These are phyloP conservation scores for Cenchrus americanus DNA, from an alignment of 176 grass and related monocot genomes.

Conservation along the genomic window DNA sequence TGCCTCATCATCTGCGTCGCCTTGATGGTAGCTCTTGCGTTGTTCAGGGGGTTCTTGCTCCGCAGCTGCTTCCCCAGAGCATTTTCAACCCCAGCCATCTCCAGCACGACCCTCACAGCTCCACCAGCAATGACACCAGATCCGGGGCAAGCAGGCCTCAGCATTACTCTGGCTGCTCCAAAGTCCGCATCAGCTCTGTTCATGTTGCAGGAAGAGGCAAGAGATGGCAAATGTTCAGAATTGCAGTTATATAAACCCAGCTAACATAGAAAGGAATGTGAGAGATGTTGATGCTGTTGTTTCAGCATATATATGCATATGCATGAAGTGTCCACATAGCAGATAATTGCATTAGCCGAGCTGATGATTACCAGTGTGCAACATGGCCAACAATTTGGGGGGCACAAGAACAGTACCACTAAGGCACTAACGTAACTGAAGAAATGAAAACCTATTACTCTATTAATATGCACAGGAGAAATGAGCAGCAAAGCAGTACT, in stretches of 20 bases:
- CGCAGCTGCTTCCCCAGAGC: constrained; percentile 88
- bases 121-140: constrained; percentile 81
- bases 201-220: constrained; percentile 21
- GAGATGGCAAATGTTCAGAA: constrained; percentile 21
- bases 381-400: neutral
- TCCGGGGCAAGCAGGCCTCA: constrained; percentile 89
- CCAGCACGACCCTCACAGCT: constrained; percentile 77
- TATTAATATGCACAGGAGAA: neutral
- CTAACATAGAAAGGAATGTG: neutral
- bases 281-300: neutral
- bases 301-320: neutral
- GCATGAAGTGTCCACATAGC: neutral
- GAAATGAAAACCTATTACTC: neutral
- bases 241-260: neutral
- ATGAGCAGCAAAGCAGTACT: neutral
- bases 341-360: neutral
- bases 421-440: neutral
- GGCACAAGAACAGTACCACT: no score
- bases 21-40: constrained; percentile 80
- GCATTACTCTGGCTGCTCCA: constrained; percentile 84
- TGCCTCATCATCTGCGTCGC: constrained; percentile 76
- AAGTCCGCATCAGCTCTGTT: constrained; percentile 74
- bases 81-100: constrained; percentile 89
- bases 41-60: constrained; percentile 83
- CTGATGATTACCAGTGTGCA: neutral